Evolutionary conservation across 1,284 basidiomycete genomes (phyloP).

Genomic region (Pseudozyma pruni): DNA sequence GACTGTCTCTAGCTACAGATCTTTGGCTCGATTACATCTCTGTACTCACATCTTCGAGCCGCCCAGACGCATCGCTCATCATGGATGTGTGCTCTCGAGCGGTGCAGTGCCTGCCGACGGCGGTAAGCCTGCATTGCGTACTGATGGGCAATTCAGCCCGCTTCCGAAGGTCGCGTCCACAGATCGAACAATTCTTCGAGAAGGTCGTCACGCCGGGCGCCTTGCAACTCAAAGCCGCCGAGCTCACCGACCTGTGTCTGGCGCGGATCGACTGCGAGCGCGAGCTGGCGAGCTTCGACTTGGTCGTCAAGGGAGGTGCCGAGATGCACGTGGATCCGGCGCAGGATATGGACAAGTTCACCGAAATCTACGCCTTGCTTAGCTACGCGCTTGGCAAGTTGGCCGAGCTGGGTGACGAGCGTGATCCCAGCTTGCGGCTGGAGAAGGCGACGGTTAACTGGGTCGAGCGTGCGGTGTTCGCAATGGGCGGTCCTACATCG

Average conservation of each 20-base stretch:
- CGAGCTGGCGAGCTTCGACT: constrained; percentile 39
- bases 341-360: constrained; percentile 56
- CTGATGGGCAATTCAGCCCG: constrained; percentile 50
- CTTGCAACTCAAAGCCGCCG: constrained; percentile 26
- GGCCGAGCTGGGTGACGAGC: constrained; percentile 14
- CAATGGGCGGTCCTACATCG: constrained; percentile 37
- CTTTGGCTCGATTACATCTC: constrained; percentile 60
- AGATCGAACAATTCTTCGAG: constrained; percentile 54
- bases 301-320: constrained; percentile 24
- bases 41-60: constrained; percentile 12
- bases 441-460: constrained; percentile 55
- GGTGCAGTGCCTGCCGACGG: constrained; percentile 46
- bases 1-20: constrained; percentile 33
- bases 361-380: constrained; percentile 57
- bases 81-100: constrained; percentile 45
- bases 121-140: constrained; percentile 42
- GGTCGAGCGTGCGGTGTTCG: constrained; percentile 50
- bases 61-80: constrained; percentile 39
- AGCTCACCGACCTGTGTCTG: constrained; percentile 51
- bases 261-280: constrained; percentile 63
- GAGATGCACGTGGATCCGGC: constrained; percentile 38
- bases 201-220: constrained; percentile 27
- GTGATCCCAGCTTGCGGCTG: constrained; percentile 35
- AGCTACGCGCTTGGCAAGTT: constrained; percentile 40
- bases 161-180: constrained; percentile 42